phyloP scores from a whole-genome alignment of 1,284 basidiomycete genomes.

The Malassezia psittaci region DNA sequence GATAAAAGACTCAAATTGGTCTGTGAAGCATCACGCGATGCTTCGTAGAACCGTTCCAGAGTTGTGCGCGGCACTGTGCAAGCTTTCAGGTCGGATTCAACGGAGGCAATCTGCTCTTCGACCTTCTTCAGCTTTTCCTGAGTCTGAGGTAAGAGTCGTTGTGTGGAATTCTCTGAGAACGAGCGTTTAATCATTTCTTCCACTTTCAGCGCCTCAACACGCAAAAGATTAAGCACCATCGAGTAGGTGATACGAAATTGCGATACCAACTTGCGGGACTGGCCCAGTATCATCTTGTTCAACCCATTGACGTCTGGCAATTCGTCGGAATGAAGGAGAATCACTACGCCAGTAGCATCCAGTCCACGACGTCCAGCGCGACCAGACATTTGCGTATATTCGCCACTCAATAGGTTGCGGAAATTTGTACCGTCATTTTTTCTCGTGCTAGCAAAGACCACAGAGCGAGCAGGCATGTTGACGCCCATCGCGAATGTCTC shows the following conservation, averaged over 20 bases:
- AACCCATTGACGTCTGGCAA: constrained; percentile 59
- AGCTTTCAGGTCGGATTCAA: constrained; percentile 48
- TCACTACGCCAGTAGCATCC: constrained; percentile 89
- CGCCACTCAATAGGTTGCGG: constrained; percentile 57
- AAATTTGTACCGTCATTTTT: constrained; percentile 93
- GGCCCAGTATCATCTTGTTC: constrained; percentile 83
- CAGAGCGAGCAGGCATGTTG: constrained; percentile 96
- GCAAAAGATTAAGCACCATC: constrained; percentile 94
- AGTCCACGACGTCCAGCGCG: constrained; percentile 90
- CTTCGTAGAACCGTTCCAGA: constrained; percentile 68
- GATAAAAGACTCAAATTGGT: constrained; percentile 60
- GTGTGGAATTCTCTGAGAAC: constrained; percentile 95
- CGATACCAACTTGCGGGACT: constrained; percentile 79
- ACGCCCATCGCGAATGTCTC: constrained; percentile 98
- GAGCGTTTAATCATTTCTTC: constrained; percentile 99
- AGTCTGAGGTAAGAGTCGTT: constrained; percentile 81
- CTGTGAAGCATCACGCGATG: constrained; percentile 59
- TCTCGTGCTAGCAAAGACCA: constrained; percentile 87
- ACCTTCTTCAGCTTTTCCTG: constrained; percentile 73
- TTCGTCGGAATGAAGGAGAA: constrained; percentile 67
- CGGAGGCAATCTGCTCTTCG: constrained; percentile 61
- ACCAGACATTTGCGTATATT: constrained; percentile 97
- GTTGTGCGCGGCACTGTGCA: constrained; percentile 49
- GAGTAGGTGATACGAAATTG: constrained; percentile 98
- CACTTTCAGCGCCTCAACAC: constrained; percentile 88